Conservation (phyloP, 2,329 filamentous ascomycete species). For the Rhexocercosporidium sp. region DNA sequence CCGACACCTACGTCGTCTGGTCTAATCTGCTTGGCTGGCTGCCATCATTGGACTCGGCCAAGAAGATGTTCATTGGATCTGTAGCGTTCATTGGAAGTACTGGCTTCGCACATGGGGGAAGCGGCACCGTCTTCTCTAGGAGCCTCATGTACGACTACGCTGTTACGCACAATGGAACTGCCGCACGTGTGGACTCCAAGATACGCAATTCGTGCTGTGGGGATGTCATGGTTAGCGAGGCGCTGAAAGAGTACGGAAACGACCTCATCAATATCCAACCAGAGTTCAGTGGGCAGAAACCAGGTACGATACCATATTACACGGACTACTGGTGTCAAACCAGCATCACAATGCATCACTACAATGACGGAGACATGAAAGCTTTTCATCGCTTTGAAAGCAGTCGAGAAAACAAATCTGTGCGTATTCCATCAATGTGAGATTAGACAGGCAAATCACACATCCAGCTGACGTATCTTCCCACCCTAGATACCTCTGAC, state of each 20-base stretch:
- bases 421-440: neutral
- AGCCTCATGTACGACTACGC: constrained; percentile 56
- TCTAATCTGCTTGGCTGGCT: constrained; percentile 49
- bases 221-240: constrained; percentile 54
- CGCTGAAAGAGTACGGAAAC: constrained; percentile 52
- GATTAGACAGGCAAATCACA: neutral
- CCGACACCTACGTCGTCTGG: constrained; percentile 62
- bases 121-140: constrained; percentile 57
- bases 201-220: constrained; percentile 55
- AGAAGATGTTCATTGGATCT: constrained; percentile 58
- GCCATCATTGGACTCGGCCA: constrained; percentile 27
- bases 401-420: constrained; percentile 19
- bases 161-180: constrained; percentile 49
- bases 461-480: neutral
- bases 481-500: neutral
- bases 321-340: constrained; percentile 58
- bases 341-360: constrained; percentile 60
- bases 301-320: constrained; percentile 53
- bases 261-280: constrained; percentile 51
- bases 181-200: constrained; percentile 51
- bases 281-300: constrained; percentile 60
- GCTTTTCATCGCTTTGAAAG: constrained; percentile 54
- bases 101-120: constrained; percentile 60
- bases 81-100: constrained; percentile 50
- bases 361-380: constrained; percentile 47